Evolutionary conservation across 2,329 filamentous ascomycete species (phyloP).

Genomic region (Ustulina deusta): DNA sequence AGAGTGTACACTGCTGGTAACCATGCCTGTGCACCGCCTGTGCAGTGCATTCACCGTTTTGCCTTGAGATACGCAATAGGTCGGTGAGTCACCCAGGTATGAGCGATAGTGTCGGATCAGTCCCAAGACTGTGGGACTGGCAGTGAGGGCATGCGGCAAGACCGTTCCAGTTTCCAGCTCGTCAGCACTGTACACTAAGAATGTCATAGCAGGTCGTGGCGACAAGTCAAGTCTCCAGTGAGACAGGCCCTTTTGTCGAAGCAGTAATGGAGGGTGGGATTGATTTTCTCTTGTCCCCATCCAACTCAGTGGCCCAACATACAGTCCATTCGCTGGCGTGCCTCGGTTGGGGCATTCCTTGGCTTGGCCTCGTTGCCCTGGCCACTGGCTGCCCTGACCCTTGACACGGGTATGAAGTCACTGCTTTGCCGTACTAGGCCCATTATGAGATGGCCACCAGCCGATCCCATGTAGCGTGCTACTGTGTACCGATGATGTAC

Average conservation of each 20-base stretch:
- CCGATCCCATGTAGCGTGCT: constrained; percentile 27
- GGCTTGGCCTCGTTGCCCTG: constrained; percentile 25
- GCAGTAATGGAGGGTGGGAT: constrained; percentile 31
- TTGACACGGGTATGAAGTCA: constrained; percentile 33
- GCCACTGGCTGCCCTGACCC: constrained; percentile 18
- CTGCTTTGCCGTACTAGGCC: constrained; percentile 26
- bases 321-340: constrained; percentile 30
- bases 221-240: constrained; percentile 7
- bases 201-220: constrained; percentile 8
- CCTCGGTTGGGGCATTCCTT: constrained; percentile 28
- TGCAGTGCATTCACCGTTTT: constrained; percentile 13
- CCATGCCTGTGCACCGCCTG: constrained; percentile 1
- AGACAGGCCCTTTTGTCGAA: constrained; percentile 4
- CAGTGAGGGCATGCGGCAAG: constrained; percentile 3
- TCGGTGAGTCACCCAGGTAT: constrained; percentile 15
- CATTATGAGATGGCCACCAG: constrained; percentile 21
- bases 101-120: constrained; percentile 8
- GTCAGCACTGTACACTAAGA: neutral
- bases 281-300: constrained; percentile 17
- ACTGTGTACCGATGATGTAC: constrained; percentile 4
- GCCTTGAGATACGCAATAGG: neutral
- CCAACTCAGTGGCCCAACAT: constrained; percentile 16
- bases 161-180: neutral
- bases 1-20: neutral
- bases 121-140: constrained; percentile 21